These are phyloP conservation scores for Neurospora sublineolata DNA, from an alignment of 495 filamentous ascomycete species.

Conservation along the genomic window DNA sequence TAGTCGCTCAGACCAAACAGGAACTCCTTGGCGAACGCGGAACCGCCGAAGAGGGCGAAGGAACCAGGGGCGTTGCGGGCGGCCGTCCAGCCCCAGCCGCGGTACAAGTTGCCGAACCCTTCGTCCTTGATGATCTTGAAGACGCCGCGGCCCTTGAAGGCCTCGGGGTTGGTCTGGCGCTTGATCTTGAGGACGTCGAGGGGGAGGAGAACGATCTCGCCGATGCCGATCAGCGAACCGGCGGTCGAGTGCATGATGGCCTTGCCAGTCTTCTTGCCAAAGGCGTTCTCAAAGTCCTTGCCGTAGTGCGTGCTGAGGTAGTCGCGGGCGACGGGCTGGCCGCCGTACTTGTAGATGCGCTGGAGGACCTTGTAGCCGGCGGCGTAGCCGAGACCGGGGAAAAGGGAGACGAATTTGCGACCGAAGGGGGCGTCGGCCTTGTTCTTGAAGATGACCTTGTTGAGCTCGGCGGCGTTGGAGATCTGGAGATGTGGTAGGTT, in stretches of 20 bases:
- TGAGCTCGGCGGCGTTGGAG: constrained; percentile 49
- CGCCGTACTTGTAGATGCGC: constrained; percentile 97
- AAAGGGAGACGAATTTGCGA: constrained; percentile 86
- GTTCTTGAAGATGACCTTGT: constrained; percentile 88
- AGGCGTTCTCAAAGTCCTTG: constrained; percentile 69
- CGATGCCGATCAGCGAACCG: constrained; percentile 91
- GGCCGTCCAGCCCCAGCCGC: constrained; percentile 95
- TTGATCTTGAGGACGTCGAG: constrained; percentile 99
- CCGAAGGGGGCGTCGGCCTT: constrained; percentile 57
- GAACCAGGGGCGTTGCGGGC: constrained; percentile 94
- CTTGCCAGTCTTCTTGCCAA: constrained; percentile 94
- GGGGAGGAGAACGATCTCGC: constrained; percentile 89
- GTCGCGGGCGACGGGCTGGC: constrained; percentile 90
- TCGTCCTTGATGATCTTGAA: constrained; percentile 86
- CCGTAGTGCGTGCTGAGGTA: constrained; percentile 77
- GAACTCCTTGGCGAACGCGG: constrained; percentile 96
- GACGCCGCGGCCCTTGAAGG: constrained; percentile 87
- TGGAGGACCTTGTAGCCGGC: constrained; percentile 97
- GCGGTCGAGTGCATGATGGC: constrained; percentile 96
- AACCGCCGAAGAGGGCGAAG: constrained; percentile 96
- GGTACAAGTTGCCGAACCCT: constrained; percentile 79
- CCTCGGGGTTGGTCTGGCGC: constrained; percentile 97
- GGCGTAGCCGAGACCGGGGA: constrained; percentile 93
- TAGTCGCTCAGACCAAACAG: constrained; percentile 81
- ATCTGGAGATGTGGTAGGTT: constrained; percentile 35